Evolutionary conservation across 768 basidiomycete genomes (phyloP).

Genomic region (Trametes punicea): DNA sequence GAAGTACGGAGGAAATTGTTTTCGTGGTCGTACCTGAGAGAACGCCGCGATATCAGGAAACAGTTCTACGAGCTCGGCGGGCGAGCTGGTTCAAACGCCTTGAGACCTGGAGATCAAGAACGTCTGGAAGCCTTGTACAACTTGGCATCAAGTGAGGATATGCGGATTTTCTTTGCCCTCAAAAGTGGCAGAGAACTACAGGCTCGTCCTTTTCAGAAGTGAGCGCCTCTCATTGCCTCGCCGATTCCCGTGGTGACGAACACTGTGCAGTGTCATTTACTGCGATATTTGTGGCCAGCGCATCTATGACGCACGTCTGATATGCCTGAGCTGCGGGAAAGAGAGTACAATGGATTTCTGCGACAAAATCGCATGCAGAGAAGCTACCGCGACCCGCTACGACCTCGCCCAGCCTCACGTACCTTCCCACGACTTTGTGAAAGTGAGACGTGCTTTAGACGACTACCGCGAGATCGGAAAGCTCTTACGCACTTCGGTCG

Average conservation of each 20-base stretch:
- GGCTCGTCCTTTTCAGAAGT: too few species aligned
- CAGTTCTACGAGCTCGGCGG: slow-evolving; percentile 30
- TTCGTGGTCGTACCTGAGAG: slow-evolving; percentile 32
- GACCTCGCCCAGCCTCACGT: neutral
- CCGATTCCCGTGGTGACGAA: neutral
- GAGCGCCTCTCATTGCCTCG: neutral
- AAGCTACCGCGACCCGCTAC: neutral
- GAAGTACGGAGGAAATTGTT: slow-evolving; percentile 22
- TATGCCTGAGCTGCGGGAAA: neutral
- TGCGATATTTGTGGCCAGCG: neutral
- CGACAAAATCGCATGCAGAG: neutral
- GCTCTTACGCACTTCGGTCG: slow-evolving; percentile 1
- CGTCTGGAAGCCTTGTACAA: too few species aligned
- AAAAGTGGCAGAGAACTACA: too few species aligned
- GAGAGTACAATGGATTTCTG: neutral
- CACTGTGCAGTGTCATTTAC: neutral
- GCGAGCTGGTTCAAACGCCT: neutral
- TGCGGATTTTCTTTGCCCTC: too few species aligned
- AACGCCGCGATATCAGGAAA: slow-evolving; percentile 16
- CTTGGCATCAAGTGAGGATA: too few species aligned
- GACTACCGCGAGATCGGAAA: slow-evolving; percentile 11
- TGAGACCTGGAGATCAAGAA: too few species aligned
- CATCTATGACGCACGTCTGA: neutral
- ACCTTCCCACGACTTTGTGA: neutral
- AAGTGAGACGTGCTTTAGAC: slow-evolving; percentile 5